A percentile compares a stretch with the other conserved stretches of the same genome.
These are phyloP conservation scores for Xylaria curta DNA, from an alignment of 495 filamentous ascomycete species.

Conservation along the genomic window DNA sequence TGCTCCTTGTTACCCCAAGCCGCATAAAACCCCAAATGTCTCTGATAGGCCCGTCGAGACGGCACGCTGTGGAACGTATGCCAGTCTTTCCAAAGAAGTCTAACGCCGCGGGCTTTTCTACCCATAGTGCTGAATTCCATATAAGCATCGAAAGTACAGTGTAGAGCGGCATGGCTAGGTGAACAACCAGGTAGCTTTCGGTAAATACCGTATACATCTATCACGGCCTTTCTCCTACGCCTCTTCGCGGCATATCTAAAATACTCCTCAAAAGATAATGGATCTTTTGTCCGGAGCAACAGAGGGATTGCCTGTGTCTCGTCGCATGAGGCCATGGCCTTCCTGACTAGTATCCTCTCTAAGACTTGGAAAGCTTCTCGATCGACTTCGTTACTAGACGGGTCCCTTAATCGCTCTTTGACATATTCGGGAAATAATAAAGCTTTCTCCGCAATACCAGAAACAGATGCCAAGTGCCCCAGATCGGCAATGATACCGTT, in stretches of 20 bases:
- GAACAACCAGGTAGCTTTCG: constrained; percentile 40
- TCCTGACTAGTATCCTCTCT: constrained; percentile 38
- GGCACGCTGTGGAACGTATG: constrained; percentile 46
- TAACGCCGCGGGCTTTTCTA: constrained; percentile 49
- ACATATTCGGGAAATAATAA: constrained; percentile 29
- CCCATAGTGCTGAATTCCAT: constrained; percentile 36
- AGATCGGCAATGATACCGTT: constrained; percentile 29
- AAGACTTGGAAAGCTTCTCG: constrained; percentile 33
- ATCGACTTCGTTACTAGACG: constrained; percentile 14
- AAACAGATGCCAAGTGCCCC: constrained; percentile 19
- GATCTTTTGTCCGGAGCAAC: constrained; percentile 37
- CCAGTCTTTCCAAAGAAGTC: constrained; percentile 63
- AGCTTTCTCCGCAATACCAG: constrained; percentile 33
- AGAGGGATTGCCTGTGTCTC: constrained; percentile 37
- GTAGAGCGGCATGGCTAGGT: constrained; percentile 42
- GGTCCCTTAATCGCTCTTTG: constrained; percentile 19
- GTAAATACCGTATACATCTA: constrained; percentile 44
- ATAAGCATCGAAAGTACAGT: constrained; percentile 51
- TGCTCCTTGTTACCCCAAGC: constrained; percentile 57
- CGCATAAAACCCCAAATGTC: constrained; percentile 60
- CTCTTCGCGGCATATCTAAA: constrained; percentile 27
- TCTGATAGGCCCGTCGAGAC: constrained; percentile 51
- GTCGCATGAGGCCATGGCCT: constrained; percentile 33
- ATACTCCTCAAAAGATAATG: constrained; percentile 39
- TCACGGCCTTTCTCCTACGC: constrained; percentile 33